A percentile compares a stretch with the other conserved stretches of the same genome.
Conservation (phyloP, 1,284 basidiomycete species). For the Moesziomyces antarcticus region DNA sequence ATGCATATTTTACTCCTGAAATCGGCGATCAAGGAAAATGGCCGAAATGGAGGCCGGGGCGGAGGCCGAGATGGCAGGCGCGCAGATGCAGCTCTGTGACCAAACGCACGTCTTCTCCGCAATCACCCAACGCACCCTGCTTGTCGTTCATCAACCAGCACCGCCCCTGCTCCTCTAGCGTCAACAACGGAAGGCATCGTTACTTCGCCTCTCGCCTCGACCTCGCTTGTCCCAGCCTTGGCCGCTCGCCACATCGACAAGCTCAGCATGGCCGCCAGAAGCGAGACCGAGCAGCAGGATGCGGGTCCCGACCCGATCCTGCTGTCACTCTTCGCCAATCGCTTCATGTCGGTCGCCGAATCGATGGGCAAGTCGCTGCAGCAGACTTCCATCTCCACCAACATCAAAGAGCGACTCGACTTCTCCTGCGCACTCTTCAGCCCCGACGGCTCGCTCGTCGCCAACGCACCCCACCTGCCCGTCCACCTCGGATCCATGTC, state of each 20-base stretch:
- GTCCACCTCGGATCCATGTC: slow-evolving; percentile 72
- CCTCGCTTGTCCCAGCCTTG: too few species aligned
- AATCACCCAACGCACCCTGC: background rate
- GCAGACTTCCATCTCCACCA: slow-evolving; percentile 88
- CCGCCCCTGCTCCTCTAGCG: too few species aligned
- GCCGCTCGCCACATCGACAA: background rate
- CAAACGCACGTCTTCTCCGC: background rate
- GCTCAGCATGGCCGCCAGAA: slow-evolving; percentile 6
- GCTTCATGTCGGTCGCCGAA: slow-evolving; percentile 91
- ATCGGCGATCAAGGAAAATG: slow-evolving; percentile 11
- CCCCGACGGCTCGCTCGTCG: slow-evolving; percentile 88
- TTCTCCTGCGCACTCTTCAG: slow-evolving; percentile 89
- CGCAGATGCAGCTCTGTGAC: background rate
- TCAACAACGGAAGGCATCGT: too few species aligned
- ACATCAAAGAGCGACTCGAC: slow-evolving; percentile 89
- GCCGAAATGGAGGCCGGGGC: slow-evolving; percentile 23
- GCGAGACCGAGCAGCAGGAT: slow-evolving; percentile 11
- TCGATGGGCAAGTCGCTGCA: slow-evolving; percentile 88
- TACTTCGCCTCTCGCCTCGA: too few species aligned
- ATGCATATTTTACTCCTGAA: background rate
- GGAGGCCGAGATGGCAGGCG: slow-evolving; percentile 10
- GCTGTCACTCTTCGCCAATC: slow-evolving; percentile 87
- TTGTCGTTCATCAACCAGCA: too few species aligned
- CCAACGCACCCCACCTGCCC: slow-evolving; percentile 85
- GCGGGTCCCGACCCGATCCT: slow-evolving; percentile 81